Evolutionary conservation across 2,329 filamentous ascomycete genomes (phyloP).

Genomic region (Elsinoe arachidis): DNA sequence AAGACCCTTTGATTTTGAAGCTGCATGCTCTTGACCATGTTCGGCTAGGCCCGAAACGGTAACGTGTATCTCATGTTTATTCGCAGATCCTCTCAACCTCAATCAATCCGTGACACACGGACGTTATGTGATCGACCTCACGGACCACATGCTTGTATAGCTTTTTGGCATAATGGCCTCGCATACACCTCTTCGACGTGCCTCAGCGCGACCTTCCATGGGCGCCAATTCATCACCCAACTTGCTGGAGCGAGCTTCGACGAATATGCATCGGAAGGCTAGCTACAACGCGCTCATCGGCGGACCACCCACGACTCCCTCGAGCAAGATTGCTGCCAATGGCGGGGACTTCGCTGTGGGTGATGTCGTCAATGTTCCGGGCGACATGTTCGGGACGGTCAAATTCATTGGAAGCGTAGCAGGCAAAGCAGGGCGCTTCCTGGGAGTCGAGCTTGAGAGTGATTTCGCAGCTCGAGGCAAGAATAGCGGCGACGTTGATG

Average conservation of each 20-base stretch:
- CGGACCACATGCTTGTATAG: conserved; percentile 11
- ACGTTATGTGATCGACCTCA: conserved; percentile 12
- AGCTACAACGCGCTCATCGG: conserved; percentile 61
- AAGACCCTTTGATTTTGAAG: not conserved
- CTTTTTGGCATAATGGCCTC: conserved; percentile 27
- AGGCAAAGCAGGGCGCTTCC: conserved; percentile 85
- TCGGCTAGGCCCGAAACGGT: conserved; percentile 6
- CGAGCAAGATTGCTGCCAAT: conserved; percentile 33
- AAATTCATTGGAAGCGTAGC: conserved; percentile 81
- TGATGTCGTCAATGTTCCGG: conserved; percentile 82
- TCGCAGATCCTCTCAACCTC: not conserved
- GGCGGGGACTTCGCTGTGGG: conserved; percentile 58
- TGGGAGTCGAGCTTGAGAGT: conserved; percentile 76
- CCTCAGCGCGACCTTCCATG: conserved; percentile 32
- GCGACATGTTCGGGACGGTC: conserved; percentile 82
- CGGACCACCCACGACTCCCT: conserved; percentile 31
- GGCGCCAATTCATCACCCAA: conserved; percentile 33
- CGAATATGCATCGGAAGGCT: conserved; percentile 56
- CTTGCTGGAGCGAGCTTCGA: conserved; percentile 31
- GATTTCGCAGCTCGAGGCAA: conserved; percentile 80
- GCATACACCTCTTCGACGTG: conserved; percentile 34
- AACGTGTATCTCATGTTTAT: conserved; percentile 7
- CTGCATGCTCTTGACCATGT: not conserved
- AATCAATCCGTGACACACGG: conserved; percentile 9
- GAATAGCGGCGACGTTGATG: conserved; percentile 93